Conservation (phyloP, 2,329 filamentous ascomycete species). For the Curvularia hawaiiensis region DNA sequence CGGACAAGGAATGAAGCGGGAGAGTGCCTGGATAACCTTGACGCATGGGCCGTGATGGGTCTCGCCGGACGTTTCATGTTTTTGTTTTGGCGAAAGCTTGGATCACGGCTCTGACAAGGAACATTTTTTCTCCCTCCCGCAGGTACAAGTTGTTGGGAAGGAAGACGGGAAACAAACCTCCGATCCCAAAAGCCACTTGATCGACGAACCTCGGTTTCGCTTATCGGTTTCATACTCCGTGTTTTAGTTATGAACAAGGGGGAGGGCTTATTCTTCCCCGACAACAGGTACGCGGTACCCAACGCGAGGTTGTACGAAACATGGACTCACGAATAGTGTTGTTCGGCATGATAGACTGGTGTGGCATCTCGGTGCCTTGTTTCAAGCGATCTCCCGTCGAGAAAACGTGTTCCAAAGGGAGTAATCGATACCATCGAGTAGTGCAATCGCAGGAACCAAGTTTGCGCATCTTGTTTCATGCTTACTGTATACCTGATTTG, state of each 20-base stretch:
- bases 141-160: neutral
- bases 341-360: neutral
- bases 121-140: neutral
- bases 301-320: neutral
- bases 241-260: conserved; percentile 7
- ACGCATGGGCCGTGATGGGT: neutral
- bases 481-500: neutral
- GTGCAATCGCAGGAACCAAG: neutral
- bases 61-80: neutral
- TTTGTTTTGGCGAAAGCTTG: neutral
- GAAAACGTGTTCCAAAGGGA: neutral
- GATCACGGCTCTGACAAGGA: neutral
- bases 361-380: neutral
- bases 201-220: conserved; percentile 8
- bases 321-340: neutral
- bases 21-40: neutral
- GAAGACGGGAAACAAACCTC: neutral
- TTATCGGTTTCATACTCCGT: conserved; percentile 15
- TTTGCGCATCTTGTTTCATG: neutral
- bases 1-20: neutral
- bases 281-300: conserved; percentile 1
- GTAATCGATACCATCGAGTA: neutral
- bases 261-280: neutral
- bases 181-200: neutral
- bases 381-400: neutral